phyloP scores from a whole-genome alignment of 345 rosid species.

The Arabidopsis suecica region DNA sequence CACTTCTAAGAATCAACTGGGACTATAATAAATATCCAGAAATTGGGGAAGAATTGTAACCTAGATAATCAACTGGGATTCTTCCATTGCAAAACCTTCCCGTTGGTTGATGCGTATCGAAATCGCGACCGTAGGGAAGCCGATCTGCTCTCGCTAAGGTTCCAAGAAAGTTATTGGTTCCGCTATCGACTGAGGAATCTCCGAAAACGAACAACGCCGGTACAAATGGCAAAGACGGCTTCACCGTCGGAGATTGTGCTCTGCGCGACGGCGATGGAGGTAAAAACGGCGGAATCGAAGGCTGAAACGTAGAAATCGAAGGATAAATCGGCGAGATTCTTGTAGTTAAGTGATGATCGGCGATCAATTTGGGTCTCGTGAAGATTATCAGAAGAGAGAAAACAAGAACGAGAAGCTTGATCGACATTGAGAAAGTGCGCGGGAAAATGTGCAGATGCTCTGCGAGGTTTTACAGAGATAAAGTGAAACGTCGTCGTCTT shows the following conservation, averaged over 20 bases:
- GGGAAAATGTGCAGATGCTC: conserved; percentile 41
- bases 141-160: conserved; percentile 92
- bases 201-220: conserved; percentile 84
- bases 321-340: conserved; percentile 18
- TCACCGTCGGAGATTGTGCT: conserved; percentile 21
- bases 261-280: conserved; percentile 19
- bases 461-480: background rate
- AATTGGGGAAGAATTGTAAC: conserved; percentile 40
- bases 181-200: conserved; percentile 87
- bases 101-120: conserved; percentile 79
- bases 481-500: conserved; percentile 30
- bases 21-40: background rate
- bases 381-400: conserved; percentile 45
- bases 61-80: conserved; percentile 90
- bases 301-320: background rate
- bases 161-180: conserved; percentile 85
- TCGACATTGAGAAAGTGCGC: conserved; percentile 47
- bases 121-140: conserved; percentile 93
- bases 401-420: conserved; percentile 45
- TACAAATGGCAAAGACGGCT: conserved; percentile 48
- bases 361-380: conserved; percentile 42
- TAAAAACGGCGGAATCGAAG: conserved; percentile 25
- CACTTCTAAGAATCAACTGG: too few relatives aligned
- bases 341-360: conserved; percentile 33
- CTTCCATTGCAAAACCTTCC: conserved; percentile 94